Conservation (phyloP, 305 asterid genomes). For the Caryopteris hybrid region DNA sequence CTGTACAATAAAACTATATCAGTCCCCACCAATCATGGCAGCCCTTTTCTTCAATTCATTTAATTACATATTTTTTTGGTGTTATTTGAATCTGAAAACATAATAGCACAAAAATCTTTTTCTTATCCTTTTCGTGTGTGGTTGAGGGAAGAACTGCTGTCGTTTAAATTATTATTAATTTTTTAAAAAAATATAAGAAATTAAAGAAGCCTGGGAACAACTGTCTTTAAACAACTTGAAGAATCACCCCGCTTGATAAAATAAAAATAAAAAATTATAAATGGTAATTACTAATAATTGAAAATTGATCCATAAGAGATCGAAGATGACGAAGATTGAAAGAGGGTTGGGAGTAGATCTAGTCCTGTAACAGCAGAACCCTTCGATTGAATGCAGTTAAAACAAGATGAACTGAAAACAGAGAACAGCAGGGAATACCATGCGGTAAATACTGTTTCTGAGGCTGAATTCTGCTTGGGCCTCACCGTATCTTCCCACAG, state of each 20-base stretch:
- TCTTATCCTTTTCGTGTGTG: conserved; percentile 32
- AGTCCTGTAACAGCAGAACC: not conserved
- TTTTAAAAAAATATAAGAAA: too few relatives aligned
- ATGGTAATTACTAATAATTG: not conserved
- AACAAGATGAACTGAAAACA: not conserved
- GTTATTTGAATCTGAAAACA: conserved; percentile 18
- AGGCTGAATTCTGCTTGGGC: conserved; percentile 14
- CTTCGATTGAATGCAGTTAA: not conserved
- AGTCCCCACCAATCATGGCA: conserved; percentile 30
- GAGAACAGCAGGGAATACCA: conserved; percentile 8
- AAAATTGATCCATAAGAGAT: not conserved
- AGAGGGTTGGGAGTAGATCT: conserved; percentile 22
- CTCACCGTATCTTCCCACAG: conserved; percentile 72
- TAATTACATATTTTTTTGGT: not conserved
- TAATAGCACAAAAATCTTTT: not conserved
- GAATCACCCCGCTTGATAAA: not conserved
- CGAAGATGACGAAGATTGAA: not conserved
- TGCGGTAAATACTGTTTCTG: not conserved
- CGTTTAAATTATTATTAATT: not conserved
- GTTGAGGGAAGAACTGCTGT: conserved; percentile 2
- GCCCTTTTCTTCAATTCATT: not conserved
- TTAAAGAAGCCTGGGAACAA: not conserved
- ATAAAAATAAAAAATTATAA: not conserved
- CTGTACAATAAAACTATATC: conserved; percentile 4
- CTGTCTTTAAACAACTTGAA: not conserved